These are phyloP conservation scores for Fraxinus sp. DNA, from an alignment of 305 asterid genomes.

Conservation along the genomic window DNA sequence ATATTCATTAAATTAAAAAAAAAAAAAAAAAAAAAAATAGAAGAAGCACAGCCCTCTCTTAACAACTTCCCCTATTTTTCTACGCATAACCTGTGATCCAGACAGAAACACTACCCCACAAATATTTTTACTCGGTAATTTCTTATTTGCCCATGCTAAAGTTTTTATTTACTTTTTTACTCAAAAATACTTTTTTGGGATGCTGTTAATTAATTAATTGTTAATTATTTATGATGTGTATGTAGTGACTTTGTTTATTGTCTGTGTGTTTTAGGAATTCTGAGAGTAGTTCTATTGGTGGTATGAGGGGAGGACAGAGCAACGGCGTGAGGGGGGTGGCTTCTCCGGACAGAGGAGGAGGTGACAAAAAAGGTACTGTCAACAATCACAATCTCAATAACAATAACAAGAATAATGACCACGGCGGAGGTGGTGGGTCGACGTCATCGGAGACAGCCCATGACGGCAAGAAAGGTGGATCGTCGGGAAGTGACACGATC, in stretches of 20 bases:
- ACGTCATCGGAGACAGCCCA: constrained; percentile 68
- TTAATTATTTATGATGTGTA: background rate
- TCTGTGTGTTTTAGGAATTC: constrained; percentile 55
- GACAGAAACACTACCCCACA: constrained; percentile 26
- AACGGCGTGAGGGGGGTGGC: constrained; percentile 68
- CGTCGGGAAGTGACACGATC: constrained; percentile 64
- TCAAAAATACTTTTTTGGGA: background rate
- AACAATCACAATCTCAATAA: constrained; percentile 32
- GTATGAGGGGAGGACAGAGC: constrained; percentile 83
- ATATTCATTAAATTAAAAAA: background rate
- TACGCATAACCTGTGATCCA: constrained; percentile 40
- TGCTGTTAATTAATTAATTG: background rate
- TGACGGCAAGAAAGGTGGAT: constrained; percentile 61
- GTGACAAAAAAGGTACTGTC: constrained; percentile 48
- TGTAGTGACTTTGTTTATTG: constrained; percentile 4
- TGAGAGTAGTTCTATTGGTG: constrained; percentile 54
- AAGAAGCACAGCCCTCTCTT: constrained; percentile 22
- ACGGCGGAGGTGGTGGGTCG: constrained; percentile 58
- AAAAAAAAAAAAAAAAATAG: constrained; percentile 12
- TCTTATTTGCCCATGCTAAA: background rate
- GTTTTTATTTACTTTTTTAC: constrained; percentile 14
- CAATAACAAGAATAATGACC: constrained; percentile 34
- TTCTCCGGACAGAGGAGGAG: constrained; percentile 64
- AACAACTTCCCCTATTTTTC: constrained; percentile 32
- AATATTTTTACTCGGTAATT: constrained; percentile 39